phyloP scores from a whole-genome alignment of 2,329 filamentous ascomycete genomes.

The Penicillium brevicompactum region DNA sequence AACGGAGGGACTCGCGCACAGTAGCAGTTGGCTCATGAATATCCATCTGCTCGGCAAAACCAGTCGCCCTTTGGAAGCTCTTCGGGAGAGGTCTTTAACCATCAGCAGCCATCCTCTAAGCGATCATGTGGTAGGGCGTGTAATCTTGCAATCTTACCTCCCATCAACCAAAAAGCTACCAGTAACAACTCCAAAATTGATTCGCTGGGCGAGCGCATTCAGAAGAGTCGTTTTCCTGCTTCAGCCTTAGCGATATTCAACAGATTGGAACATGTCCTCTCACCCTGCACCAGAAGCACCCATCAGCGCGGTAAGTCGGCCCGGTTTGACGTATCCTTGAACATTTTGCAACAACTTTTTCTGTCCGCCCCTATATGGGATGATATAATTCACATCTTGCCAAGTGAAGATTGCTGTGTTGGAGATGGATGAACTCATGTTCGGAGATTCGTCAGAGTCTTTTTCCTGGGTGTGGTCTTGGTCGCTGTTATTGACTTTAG shows the following conservation, averaged over 20 bases:
- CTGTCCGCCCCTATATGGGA: slow-evolving; percentile 48
- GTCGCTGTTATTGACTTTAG: slow-evolving; percentile 32
- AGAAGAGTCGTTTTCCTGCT: slow-evolving; percentile 52
- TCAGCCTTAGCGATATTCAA: neutral
- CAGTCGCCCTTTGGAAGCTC: slow-evolving; percentile 57
- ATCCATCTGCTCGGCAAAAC: slow-evolving; percentile 65
- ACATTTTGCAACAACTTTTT: slow-evolving; percentile 60
- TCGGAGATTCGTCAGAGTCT: slow-evolving; percentile 16
- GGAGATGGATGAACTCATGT: slow-evolving; percentile 54
- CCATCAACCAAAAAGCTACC: slow-evolving; percentile 51
- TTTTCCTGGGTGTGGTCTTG: slow-evolving; percentile 20
- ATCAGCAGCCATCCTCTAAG: slow-evolving; percentile 5
- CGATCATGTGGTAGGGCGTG: too few relatives aligned
- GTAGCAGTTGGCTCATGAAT: slow-evolving; percentile 68
- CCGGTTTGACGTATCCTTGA: slow-evolving; percentile 74
- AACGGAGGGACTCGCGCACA: slow-evolving; percentile 66
- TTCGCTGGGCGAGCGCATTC: slow-evolving; percentile 49
- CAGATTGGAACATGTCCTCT: neutral
- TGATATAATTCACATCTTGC: slow-evolving; percentile 78
- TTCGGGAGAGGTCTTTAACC: slow-evolving; percentile 40
- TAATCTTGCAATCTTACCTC: slow-evolving; percentile 28
- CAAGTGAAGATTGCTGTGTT: slow-evolving; percentile 78
- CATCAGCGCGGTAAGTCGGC: slow-evolving; percentile 78
- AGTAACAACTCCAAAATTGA: slow-evolving; percentile 47
- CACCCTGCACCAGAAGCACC: slow-evolving; percentile 66